These are phyloP conservation scores for Colletotrichum navitas DNA, from an alignment of 2,329 filamentous ascomycete species.

Conservation along the genomic window DNA sequence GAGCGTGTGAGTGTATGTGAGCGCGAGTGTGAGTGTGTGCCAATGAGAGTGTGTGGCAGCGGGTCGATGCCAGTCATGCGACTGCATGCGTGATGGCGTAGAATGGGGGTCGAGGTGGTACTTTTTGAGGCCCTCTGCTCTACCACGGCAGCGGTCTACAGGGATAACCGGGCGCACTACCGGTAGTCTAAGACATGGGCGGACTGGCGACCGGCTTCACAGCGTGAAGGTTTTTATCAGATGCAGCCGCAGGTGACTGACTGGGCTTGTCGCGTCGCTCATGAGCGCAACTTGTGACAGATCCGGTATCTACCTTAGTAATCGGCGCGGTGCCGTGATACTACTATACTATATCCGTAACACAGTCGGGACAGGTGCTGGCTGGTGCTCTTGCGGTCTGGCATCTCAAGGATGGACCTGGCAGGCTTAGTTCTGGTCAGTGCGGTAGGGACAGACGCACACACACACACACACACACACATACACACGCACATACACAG, in stretches of 20 bases:
- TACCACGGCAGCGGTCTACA: slow-evolving; percentile 29
- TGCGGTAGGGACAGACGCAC: too few species aligned
- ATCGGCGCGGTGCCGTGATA: too few species aligned
- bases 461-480: too few species aligned
- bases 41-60: slow-evolving; percentile 22
- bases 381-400: background rate
- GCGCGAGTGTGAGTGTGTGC: background rate
- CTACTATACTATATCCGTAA: too few species aligned
- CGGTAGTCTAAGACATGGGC: slow-evolving; percentile 4
- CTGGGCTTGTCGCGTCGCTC: slow-evolving; percentile 24
- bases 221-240: background rate
- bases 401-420: background rate
- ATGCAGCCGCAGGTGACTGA: slow-evolving; percentile 40
- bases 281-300: slow-evolving; percentile 29
- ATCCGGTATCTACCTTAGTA: slow-evolving; percentile 22
- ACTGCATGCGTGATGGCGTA: slow-evolving; percentile 38
- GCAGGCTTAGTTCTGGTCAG: background rate
- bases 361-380: background rate
- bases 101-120: slow-evolving; percentile 16
- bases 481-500: too few species aligned
- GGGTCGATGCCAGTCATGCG: slow-evolving; percentile 37
- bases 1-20: too few species aligned
- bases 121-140: slow-evolving; percentile 33
- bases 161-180: slow-evolving; percentile 17
- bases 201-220: background rate